Evolutionary conservation across 495 filamentous ascomycete species (phyloP).

Genomic region (Tuber indicum): DNA sequence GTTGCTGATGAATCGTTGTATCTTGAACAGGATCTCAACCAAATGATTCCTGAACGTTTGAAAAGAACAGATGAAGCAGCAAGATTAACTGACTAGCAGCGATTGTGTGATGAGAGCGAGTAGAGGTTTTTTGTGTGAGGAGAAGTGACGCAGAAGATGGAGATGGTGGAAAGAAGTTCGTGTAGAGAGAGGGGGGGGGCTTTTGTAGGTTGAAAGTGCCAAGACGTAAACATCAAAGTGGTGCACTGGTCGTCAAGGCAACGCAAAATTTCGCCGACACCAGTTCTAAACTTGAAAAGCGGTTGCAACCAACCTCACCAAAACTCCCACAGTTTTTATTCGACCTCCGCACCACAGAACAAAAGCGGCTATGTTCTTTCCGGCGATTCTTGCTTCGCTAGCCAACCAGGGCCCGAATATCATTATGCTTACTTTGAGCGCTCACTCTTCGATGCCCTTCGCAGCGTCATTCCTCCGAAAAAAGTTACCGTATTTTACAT

Average conservation of each 20-base stretch:
- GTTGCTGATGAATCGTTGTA: background rate
- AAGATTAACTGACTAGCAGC: background rate
- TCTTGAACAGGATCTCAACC: slow-evolving; percentile 13
- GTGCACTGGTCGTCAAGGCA: background rate
- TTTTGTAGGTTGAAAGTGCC: slow-evolving; percentile 3
- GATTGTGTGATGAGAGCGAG: background rate
- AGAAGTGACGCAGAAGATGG: background rate
- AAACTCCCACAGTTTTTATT: background rate
- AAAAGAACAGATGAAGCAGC: background rate
- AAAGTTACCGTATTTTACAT: background rate
- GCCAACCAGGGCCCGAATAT: background rate
- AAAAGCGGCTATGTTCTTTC: background rate
- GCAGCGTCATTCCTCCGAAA: background rate
- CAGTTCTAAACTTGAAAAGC: background rate
- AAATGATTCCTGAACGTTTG: slow-evolving; percentile 12
- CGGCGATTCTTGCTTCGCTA: background rate
- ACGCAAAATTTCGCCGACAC: background rate
- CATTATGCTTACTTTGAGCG: background rate
- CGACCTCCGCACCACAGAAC: background rate
- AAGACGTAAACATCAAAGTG: background rate
- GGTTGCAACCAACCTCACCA: background rate
- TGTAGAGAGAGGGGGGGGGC: background rate
- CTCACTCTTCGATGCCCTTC: background rate
- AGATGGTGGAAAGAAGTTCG: background rate
- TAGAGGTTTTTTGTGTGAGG: background rate